These are phyloP conservation scores for Pseudonitzschia multiseries DNA, from an alignment of 108 stramenopile genomes.

Conservation along the genomic window DNA sequence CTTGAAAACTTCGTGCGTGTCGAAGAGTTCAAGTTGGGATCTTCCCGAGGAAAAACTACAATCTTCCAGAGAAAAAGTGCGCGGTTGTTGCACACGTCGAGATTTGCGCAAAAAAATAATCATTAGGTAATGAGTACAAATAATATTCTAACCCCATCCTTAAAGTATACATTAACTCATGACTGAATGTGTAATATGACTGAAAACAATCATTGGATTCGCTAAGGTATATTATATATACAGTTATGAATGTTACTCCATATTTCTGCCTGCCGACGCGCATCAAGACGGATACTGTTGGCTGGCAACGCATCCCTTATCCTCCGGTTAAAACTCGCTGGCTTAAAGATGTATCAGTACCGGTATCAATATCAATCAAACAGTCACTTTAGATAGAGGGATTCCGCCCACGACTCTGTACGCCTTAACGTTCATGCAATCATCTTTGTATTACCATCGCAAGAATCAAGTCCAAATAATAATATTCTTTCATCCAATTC, in stretches of 20 bases:
- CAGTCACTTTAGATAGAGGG: not conserved
- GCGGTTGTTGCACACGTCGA: not conserved
- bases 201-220: conserved; percentile 11
- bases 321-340: not conserved
- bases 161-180: not conserved
- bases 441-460: too few species aligned
- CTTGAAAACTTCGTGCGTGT: conserved; percentile 7
- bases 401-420: not conserved
- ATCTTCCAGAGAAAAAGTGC: conserved; percentile 4
- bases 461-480: not conserved
- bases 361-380: too few species aligned
- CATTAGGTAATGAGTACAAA: conserved; percentile 7
- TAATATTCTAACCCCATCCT: not conserved
- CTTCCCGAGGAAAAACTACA: conserved; percentile 4
- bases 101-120: not conserved
- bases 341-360: not conserved
- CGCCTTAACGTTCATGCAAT: too few species aligned
- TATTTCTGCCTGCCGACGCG: not conserved
- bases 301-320: not conserved
- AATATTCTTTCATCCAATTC: conserved; percentile 1
- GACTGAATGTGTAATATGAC: not conserved
- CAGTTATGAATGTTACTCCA: not conserved
- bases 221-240: not conserved
- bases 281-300: not conserved
- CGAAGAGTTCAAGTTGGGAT: conserved; percentile 12